These are phyloP conservation scores for Verticillium zaregamsianum DNA, from an alignment of 2,329 filamentous ascomycete genomes.

Conservation along the genomic window DNA sequence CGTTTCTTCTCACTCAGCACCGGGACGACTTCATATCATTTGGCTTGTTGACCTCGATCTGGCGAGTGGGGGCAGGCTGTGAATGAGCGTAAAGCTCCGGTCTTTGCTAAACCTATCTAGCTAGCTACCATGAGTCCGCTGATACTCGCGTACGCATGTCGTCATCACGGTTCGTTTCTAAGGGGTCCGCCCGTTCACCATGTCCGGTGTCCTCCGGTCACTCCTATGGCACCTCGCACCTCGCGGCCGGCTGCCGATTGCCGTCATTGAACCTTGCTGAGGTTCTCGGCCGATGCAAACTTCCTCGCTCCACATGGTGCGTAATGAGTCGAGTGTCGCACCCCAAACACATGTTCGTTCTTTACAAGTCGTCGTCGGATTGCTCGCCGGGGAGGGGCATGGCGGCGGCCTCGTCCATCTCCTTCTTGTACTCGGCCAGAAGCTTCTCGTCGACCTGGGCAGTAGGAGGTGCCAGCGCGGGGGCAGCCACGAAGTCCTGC, in stretches of 20 bases:
- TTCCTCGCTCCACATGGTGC: not conserved
- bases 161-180: not conserved
- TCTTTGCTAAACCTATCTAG: not conserved
- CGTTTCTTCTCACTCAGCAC: no score
- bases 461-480: constrained; percentile 90
- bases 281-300: not conserved
- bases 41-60: no score
- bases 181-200: not conserved
- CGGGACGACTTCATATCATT: no score
- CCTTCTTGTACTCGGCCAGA: constrained; percentile 76
- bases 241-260: not conserved
- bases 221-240: not conserved
- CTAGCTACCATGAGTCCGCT: not conserved
- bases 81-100: not conserved
- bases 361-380: constrained; percentile 66
- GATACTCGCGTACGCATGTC: not conserved
- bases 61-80: not conserved
- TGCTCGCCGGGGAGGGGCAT: constrained; percentile 94
- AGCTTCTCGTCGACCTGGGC: constrained; percentile 80
- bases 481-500: constrained; percentile 93
- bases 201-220: not conserved
- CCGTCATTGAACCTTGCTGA: not conserved
- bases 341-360: not conserved
- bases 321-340: not conserved
- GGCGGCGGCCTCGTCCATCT: constrained; percentile 77